Percentiles rank a stretch among this genome's conserved stretches.
phyloP scores from a whole-genome alignment of 495 filamentous ascomycete species.

The Penicillium coprophilum region DNA sequence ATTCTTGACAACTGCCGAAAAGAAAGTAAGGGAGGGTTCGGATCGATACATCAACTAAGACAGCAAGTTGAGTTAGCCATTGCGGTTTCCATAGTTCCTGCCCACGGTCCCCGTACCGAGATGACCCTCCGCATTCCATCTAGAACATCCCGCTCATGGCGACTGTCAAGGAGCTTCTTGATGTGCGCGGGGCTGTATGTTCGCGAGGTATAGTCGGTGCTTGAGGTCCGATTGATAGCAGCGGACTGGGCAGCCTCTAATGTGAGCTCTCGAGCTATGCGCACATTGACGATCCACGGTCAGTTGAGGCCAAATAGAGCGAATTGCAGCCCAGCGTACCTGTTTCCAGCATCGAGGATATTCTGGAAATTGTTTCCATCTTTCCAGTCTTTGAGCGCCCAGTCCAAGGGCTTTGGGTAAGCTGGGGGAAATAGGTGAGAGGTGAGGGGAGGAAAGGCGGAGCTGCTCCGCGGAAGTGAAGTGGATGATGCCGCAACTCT shows the following conservation, averaged over 20 bases:
- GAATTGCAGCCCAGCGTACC: constrained; percentile 49
- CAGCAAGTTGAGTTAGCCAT: constrained; percentile 23
- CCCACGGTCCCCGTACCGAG: constrained; percentile 57
- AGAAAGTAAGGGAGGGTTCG: constrained; percentile 79
- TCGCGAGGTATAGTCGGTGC: constrained; percentile 42
- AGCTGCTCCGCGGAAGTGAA: constrained; percentile 28
- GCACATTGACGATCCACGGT: constrained; percentile 26
- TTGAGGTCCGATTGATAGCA: constrained; percentile 43
- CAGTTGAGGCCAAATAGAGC: constrained; percentile 18
- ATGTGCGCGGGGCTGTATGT: constrained; percentile 62
- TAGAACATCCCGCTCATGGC: constrained; percentile 87
- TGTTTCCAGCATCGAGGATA: constrained; percentile 90
- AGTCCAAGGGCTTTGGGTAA: constrained; percentile 17
- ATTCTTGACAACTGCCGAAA: constrained; percentile 95
- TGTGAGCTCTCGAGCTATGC: constrained; percentile 86
- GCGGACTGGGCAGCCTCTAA: constrained; percentile 92
- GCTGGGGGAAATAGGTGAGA: constrained; percentile 22
- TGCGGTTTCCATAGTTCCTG: not conserved
- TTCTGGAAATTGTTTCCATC: constrained; percentile 96
- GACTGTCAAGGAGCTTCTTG: constrained; percentile 91
- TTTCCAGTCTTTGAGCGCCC: constrained; percentile 26
- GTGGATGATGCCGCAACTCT: constrained; percentile 9
- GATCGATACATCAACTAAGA: constrained; percentile 87
- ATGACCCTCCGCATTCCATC: constrained; percentile 90
- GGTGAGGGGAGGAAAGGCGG: constrained; percentile 22